Evolutionary conservation across 768 basidiomycete genomes (phyloP), one percentile per base, ranked within the genome.

Genomic region (Trametes cinnabarina): DNA sequence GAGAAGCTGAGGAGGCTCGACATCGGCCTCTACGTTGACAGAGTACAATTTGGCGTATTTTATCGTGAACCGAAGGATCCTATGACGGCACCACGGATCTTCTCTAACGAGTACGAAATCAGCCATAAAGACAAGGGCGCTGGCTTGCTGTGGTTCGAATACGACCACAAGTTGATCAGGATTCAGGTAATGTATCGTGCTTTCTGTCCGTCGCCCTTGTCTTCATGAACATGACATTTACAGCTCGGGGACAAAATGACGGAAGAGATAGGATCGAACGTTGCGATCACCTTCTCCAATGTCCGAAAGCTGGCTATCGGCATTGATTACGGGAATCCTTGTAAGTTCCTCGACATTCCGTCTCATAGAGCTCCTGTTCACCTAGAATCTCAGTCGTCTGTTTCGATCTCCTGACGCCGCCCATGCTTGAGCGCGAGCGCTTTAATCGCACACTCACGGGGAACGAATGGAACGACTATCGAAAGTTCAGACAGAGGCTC

Each of bases 71-170:
- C 64, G 14, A 44, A 58, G 46, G 55, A 56, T 32, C 55, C 37
- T 54, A 61, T 57, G 19, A 58, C 37, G 66, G 68, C 51, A 51
- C 57, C 60, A 10, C 68, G 65, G 2, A 65, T 57, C 2, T 92
- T 88, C 68, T 91, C 88, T 0, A 72, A 84, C 4, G 91, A 92
- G 70, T 90, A 84, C 80, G 81, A 87, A 53, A 71, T 77, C 39
- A 73, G 82, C 40, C 84, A 82, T 39, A 59, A 64, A 8, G 61
- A 75, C 41, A 62, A 63, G 11, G 77, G 82, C 34, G 75, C 78
- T 30, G 87, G 79, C 0, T 78, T 80, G 68, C 68, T 91, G 19
- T 69, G 74, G 30, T 83, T 92, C 32, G 81, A 87, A 53, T 90
- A 89, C 62, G 84, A 84, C 26, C 81, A 88, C 63, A 89, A 86